phyloP scores from a whole-genome alignment of 371 early-diverging fungal species.

The Chytridium lagenaria region DNA sequence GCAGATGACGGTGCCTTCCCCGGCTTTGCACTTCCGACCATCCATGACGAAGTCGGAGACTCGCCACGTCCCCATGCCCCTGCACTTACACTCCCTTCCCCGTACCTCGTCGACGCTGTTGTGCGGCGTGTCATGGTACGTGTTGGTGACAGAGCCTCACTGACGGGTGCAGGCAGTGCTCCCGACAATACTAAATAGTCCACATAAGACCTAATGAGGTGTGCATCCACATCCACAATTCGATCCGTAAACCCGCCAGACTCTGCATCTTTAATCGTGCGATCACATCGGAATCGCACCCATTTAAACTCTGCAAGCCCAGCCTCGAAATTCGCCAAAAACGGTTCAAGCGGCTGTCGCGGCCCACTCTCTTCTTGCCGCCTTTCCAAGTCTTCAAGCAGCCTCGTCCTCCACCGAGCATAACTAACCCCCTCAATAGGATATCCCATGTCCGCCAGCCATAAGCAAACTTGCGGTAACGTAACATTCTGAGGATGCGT shows the following conservation, averaged over 20 bases:
- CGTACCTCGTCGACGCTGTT: neutral
- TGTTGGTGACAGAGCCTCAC: neutral
- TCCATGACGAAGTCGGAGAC: neutral
- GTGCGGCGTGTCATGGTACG: neutral
- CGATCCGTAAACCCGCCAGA: neutral
- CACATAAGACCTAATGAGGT: neutral
- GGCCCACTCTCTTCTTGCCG: neutral
- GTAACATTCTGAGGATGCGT: neutral
- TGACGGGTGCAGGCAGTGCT: neutral
- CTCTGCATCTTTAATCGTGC: slow-evolving; percentile 7
- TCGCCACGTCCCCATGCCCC: neutral
- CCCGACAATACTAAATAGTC: neutral
- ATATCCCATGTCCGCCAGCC: slow-evolving; percentile 4
- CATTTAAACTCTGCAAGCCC: slow-evolving; percentile 1
- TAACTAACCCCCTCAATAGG: neutral
- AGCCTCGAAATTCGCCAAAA: neutral
- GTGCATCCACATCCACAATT: slow-evolving; percentile 2
- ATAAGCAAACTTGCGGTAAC: neutral
- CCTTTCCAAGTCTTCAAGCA: neutral
- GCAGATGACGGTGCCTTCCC: neutral
- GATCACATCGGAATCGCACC: slow-evolving; percentile 5
- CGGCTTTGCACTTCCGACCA: neutral
- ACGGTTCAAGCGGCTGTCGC: neutral
- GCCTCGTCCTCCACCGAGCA: neutral
- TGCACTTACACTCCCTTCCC: neutral